Evolutionary conservation across 2,329 filamentous ascomycete species (phyloP), one percentile per base, ranked within the genome.

Genomic region (Madurella mycetomatis): DNA sequence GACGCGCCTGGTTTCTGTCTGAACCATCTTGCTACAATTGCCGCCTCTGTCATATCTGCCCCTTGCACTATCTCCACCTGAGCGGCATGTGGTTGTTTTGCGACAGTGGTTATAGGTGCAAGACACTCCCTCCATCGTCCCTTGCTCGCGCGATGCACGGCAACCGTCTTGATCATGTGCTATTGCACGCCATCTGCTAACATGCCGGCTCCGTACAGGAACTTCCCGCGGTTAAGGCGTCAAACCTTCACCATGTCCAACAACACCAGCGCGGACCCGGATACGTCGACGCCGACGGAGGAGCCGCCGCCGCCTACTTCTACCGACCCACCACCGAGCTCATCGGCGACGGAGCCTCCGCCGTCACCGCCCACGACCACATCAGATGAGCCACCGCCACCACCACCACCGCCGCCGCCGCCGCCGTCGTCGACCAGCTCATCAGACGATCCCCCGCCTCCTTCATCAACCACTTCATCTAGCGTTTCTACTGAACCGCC

Each of bases 211-310:
- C 47, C 54, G 30, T 56, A 55, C 50, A 70, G 66, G 51, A 56
- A 53, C 25, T 54, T 57, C 32, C 63, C 64, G 31, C 54, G 63
- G 56, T 55, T 67, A 40, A 62, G 55, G 55, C 65, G 63, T 49
- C 58, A 62, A 47, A 46, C 51, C 47, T 64, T 68, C 61, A 56
- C 55, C 55, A 71, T 71, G 68, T 66, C 65, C 47, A 59, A 56
- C 41, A 63, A 62, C 42, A 67, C 64, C 55, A 65, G 62, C 60
- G 59, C 60, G 53, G 46, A 49, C 59, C 41, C 11, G 9, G 40
- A 56, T 13, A 46, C 61, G 11, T 56, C 66, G 15, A 61, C 65
- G 25, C 31, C 63, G 17, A 44, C 60, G 37, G 39, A 51, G 37
- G 39, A 51, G 1, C 25, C 56, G 5, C 31, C 56, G 25, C 41